Evolutionary conservation across 2,329 filamentous ascomycete genomes (phyloP).

Genomic region (Ophiocordyceps camponoti-saundersi): DNA sequence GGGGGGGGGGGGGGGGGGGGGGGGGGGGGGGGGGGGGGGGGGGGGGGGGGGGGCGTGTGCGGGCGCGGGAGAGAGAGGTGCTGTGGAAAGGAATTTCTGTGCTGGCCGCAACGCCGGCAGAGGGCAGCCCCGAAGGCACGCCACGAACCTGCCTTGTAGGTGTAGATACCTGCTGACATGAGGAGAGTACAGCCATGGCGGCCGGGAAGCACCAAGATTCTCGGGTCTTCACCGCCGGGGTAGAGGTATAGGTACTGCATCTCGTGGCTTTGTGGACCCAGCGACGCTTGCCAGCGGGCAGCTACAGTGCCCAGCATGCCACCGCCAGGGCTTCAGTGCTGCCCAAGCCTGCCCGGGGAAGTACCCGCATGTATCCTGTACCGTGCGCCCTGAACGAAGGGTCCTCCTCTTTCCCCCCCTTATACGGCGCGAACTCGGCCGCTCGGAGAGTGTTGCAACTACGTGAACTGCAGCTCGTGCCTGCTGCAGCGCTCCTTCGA

Average conservation of each 20-base stretch:
- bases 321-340: not conserved
- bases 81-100: conserved; percentile 1
- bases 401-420: not conserved
- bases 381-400: not conserved
- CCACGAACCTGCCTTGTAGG: not conserved
- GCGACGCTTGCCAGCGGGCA: not conserved
- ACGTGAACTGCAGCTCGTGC: too few species aligned
- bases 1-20: conserved; percentile 3
- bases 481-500: too few species aligned
- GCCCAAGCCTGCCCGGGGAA: not conserved
- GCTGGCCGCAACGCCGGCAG: not conserved
- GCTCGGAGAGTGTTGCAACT: too few species aligned
- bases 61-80: conserved; percentile 1
- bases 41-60: conserved; percentile 6
- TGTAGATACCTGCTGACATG: not conserved
- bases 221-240: not conserved
- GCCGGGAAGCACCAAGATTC: not conserved
- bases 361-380: not conserved
- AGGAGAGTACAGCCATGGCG: not conserved
- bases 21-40: conserved; percentile 8
- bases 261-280: not conserved
- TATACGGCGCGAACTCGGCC: not conserved
- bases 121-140: not conserved
- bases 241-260: not conserved
- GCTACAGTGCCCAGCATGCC: not conserved